phyloP scores from a whole-genome alignment of 139 green algal genomes.

The Spirogloea muscicola region DNA sequence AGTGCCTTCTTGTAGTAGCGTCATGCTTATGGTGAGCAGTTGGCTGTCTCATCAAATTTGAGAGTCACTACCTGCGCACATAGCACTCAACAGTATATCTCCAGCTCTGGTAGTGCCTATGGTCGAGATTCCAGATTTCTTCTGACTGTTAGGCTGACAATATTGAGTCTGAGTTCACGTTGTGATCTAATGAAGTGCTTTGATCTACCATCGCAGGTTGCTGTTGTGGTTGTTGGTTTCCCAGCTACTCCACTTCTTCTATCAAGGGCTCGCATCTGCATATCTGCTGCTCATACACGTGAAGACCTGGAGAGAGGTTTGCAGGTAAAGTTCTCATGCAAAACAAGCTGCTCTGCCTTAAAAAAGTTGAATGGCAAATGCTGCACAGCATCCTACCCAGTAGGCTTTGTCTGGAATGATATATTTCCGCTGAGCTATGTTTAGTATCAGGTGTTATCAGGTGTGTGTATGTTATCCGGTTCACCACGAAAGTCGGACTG shows the following conservation, averaged over 20 bases:
- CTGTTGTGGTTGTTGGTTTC: slow-evolving; percentile 95
- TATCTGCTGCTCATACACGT: slow-evolving; percentile 82
- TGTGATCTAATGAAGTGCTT: background rate
- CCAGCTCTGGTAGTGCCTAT: background rate
- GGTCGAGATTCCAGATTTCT: background rate
- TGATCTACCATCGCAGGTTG: slow-evolving; percentile 53
- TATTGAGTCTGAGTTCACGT: background rate
- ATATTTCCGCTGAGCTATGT: background rate
- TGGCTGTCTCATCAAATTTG: too few species aligned
- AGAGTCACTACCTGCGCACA: too few species aligned
- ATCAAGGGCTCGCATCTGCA: slow-evolving; percentile 82
- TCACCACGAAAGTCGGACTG: too few species aligned
- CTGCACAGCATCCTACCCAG: too few species aligned
- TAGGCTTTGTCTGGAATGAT: background rate
- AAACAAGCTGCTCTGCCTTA: background rate
- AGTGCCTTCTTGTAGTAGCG: too few species aligned
- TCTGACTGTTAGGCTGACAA: background rate
- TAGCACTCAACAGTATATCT: too few species aligned
- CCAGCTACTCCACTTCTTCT: slow-evolving; percentile 87
- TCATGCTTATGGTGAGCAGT: too few species aligned
- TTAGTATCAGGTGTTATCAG: background rate
- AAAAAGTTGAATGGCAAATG: too few species aligned
- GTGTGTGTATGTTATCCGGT: too few species aligned
- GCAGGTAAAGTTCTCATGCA: slow-evolving; percentile 48
- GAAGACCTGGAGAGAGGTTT: slow-evolving; percentile 88